Base-by-base conservation (phyloP, 306 rosid genomes). In the Vigna hirtella region DNA sequence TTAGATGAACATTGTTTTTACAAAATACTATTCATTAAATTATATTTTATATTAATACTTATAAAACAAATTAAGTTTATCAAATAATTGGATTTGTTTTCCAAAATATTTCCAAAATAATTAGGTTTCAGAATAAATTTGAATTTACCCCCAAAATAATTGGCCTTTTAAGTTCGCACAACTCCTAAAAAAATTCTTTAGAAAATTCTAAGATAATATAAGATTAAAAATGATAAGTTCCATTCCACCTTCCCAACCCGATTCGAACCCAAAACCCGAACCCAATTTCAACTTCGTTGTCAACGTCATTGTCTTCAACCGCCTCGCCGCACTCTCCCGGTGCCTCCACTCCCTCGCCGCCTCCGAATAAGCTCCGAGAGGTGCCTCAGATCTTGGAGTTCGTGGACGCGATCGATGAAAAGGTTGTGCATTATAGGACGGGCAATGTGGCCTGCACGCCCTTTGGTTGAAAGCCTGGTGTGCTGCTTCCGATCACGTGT, bases 301-400 rank as follows among this genome's bases (percentile, higher is more conserved):
- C 28, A 26, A 26, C 28, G 28, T 89, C 72, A 96, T 94, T 51
- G 91, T 91, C 34, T 94, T 64, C 73, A 88, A 92, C 75, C 95
- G 97, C 81, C 86, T 84, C 9, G 92, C 91, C 26, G 85, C 98
- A 12, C 82, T 92, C 67, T 77, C 91, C 38, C 94, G 94, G 65
- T 94, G 97, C 90, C 93, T 92, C 72, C 91, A 89, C 15, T 94
- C 97, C 78, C 91, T 94, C 32, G 89, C 97, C 22, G 78, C 85
- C 68, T 94, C 98, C n/a, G 84, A 94, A 75, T 92, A 94, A 82
- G 56, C 59, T 93, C 73, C 52, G 4, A 7, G 92, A 89, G 17
- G 87, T 95, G 77, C 93, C 26, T 47, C 81, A 75, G 73, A 90
- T 94, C 38, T 18, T 92, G 87, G 92, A 89, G 66, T 88, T 81